These are phyloP conservation scores for Colletotrichum spaethianum DNA, from an alignment of 2,329 filamentous ascomycete genomes.

Conservation along the genomic window DNA sequence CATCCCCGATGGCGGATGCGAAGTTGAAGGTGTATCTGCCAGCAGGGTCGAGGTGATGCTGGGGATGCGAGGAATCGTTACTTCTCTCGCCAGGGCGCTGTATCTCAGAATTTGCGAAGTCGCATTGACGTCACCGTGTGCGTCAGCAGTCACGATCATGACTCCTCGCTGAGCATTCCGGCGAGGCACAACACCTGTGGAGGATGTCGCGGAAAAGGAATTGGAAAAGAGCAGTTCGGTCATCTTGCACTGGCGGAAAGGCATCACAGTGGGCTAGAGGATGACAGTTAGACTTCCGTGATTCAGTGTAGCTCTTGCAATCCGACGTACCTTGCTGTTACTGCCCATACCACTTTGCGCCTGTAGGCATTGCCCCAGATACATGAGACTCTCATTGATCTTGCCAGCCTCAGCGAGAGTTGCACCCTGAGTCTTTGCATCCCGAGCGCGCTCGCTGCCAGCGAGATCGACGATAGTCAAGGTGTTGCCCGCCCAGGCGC, in stretches of 20 bases:
- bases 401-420: slow-evolving; percentile 96
- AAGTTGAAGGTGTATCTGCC: slow-evolving; percentile 50
- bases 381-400: slow-evolving; percentile 99
- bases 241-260: slow-evolving; percentile 87
- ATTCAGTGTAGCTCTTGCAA: not conserved
- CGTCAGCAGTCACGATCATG: slow-evolving; percentile 97
- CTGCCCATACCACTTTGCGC: slow-evolving; percentile 88
- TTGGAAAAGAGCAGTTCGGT: slow-evolving; percentile 91
- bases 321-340: slow-evolving; percentile 75
- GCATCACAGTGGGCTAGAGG: slow-evolving; percentile 77
- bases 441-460: slow-evolving; percentile 91
- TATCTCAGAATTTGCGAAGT: slow-evolving; percentile 97
- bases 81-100: slow-evolving; percentile 91
- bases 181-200: slow-evolving; percentile 58
- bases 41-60: slow-evolving; percentile 83
- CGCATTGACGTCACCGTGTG: slow-evolving; percentile 93
- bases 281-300: slow-evolving; percentile 16
- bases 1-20: slow-evolving; percentile 45
- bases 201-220: slow-evolving; percentile 78
- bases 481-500: slow-evolving; percentile 81
- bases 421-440: slow-evolving; percentile 93
- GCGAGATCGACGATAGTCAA: slow-evolving; percentile 93
- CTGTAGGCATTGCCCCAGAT: slow-evolving; percentile 95
- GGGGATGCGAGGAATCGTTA: slow-evolving; percentile 90
- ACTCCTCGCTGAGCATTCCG: slow-evolving; percentile 87